Evolutionary conservation across 495 filamentous ascomycete genomes (phyloP).

Genomic region (Podospora anserina): DNA sequence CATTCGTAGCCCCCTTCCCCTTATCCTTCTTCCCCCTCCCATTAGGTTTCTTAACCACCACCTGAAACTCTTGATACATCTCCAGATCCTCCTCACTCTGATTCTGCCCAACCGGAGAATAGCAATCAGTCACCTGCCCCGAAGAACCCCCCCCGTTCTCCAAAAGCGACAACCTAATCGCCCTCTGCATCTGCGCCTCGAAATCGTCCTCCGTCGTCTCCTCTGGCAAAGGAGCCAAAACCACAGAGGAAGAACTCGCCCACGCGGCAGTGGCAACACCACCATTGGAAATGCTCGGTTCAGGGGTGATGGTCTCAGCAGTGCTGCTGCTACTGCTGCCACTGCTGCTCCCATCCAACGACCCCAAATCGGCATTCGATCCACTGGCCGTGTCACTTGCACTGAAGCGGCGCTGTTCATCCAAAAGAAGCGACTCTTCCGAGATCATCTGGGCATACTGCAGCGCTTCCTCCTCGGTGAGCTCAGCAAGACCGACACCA

Average conservation of each 20-base stretch:
- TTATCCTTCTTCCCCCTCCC: slow-evolving; percentile 35
- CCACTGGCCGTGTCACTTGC: slow-evolving; percentile 46
- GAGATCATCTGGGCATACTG: slow-evolving; percentile 87
- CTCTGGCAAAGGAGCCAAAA: slow-evolving; percentile 31
- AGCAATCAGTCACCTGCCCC: slow-evolving; percentile 22
- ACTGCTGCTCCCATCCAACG: slow-evolving; percentile 36
- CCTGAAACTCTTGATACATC: slow-evolving; percentile 39
- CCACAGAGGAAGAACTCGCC: not conserved
- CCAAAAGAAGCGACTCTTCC: slow-evolving; percentile 65
- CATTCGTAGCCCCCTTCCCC: slow-evolving; percentile 24
- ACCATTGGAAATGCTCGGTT: slow-evolving; percentile 41
- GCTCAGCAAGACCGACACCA: slow-evolving; percentile 71
- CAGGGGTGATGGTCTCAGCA: slow-evolving; percentile 49
- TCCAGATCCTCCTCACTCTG: slow-evolving; percentile 40
- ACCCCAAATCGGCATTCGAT: slow-evolving; percentile 49
- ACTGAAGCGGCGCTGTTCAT: slow-evolving; percentile 55
- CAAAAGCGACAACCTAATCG: slow-evolving; percentile 72
- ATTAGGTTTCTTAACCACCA: slow-evolving; percentile 45
- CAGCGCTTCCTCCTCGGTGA: slow-evolving; percentile 84
- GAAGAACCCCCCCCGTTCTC: slow-evolving; percentile 46
- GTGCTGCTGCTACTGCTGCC: not conserved
- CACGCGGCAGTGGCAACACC: slow-evolving; percentile 35
- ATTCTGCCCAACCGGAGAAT: slow-evolving; percentile 10
- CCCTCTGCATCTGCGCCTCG: slow-evolving; percentile 75
- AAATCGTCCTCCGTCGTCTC: slow-evolving; percentile 60